A percentile compares a stretch with the other conserved stretches of the same genome.
Conservation (phyloP, 208 protist genomes). For the Trypanosoma caninum region DNA sequence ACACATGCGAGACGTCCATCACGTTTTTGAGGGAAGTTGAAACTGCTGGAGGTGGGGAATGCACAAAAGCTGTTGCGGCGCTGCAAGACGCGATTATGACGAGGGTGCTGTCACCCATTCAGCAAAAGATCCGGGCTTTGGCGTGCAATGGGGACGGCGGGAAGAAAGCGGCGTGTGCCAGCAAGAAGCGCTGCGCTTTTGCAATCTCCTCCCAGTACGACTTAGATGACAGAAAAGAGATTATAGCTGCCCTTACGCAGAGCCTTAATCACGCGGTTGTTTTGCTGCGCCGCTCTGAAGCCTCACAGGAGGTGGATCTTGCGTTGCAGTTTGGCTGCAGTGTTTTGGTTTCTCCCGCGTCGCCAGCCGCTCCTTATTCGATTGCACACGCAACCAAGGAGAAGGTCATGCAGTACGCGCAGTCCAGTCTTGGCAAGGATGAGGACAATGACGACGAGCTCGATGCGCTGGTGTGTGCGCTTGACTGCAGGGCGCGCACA, state of each 20-base stretch:
- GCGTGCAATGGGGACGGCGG: background rate
- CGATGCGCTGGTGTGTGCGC: conserved; percentile 7
- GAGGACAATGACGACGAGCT: conserved; percentile 16
- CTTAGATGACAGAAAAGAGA: conserved; percentile 12
- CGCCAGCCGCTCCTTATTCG: background rate
- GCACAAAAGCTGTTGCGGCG: background rate
- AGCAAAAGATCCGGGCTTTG: background rate
- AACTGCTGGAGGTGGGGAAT: background rate
- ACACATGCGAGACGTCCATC: conserved; percentile 1
- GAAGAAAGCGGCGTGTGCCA: background rate
- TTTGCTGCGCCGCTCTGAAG: conserved; percentile 18
- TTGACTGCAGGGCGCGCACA: background rate
- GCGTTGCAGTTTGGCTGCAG: conserved; percentile 39
- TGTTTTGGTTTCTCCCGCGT: conserved; percentile 10
- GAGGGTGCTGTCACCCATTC: background rate
- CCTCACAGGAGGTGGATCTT: background rate
- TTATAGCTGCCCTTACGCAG: conserved; percentile 19
- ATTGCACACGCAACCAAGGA: conserved; percentile 6
- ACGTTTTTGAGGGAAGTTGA: conserved; percentile 6
- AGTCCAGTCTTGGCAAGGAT: background rate
- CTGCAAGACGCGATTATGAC: conserved; percentile 2
- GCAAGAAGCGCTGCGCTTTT: conserved; percentile 22
- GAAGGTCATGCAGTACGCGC: conserved; percentile 7
- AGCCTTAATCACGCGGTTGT: conserved; percentile 27
- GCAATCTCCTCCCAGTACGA: conserved; percentile 41